Conservation (phyloP, 2,329 filamentous ascomycete species). For the Monosporascus sp. region DNA sequence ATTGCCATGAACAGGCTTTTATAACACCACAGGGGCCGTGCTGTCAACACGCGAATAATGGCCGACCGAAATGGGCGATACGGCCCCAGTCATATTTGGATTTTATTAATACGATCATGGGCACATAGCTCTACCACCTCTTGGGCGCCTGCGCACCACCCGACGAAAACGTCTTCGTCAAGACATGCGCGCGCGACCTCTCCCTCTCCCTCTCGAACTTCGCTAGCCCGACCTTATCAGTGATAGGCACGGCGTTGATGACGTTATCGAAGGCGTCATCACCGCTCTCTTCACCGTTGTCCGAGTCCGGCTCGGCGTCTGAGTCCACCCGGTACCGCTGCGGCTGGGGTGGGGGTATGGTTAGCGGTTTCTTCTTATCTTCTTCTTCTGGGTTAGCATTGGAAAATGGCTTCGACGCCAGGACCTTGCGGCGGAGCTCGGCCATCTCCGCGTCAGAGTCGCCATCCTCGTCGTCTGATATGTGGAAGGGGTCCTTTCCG, state of each 20-base stretch:
- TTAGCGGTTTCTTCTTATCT: conserved; percentile 53
- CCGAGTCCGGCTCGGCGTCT: conserved; percentile 66
- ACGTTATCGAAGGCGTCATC: conserved; percentile 79
- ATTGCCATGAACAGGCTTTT: too few relatives aligned
- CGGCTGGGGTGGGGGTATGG: conserved; percentile 53
- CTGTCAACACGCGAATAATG: too few relatives aligned
- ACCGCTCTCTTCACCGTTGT: conserved; percentile 47
- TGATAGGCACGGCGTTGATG: conserved; percentile 84
- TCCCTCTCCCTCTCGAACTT: conserved; percentile 55
- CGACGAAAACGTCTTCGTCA: conserved; percentile 47
- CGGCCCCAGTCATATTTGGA: too few relatives aligned
- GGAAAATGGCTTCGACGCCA: conserved; percentile 83
- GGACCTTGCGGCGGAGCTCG: conserved; percentile 81
- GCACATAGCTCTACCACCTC: conserved; percentile 29
- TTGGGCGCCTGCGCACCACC: conserved; percentile 43
- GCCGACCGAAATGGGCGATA: too few relatives aligned
- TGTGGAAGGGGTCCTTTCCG: conserved; percentile 61
- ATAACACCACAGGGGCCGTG: too few relatives aligned
- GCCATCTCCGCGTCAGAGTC: conserved; percentile 79
- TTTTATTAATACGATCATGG: too few relatives aligned
- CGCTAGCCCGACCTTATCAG: conserved; percentile 68
- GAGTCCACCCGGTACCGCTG: conserved; percentile 50
- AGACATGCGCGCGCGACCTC: conserved; percentile 40
- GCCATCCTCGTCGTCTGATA: conserved; percentile 75
- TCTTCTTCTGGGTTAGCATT: conserved; percentile 42